These are phyloP conservation scores for Priceomyces carsonii DNA, from an alignment of 805 yeast genomes.

Conservation along the genomic window DNA sequence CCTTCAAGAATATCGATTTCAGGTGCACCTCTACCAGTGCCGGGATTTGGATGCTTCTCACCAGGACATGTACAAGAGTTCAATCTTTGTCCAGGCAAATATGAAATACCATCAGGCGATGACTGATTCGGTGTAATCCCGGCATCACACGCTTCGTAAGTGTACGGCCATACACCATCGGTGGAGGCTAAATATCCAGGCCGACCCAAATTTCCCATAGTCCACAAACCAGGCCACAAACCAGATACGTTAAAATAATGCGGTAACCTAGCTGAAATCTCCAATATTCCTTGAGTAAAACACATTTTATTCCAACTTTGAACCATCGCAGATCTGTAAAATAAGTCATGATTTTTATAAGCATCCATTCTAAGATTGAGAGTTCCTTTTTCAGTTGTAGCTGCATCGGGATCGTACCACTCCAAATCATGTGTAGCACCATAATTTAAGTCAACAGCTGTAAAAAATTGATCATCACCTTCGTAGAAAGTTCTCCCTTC, in stretches of 20 bases:
- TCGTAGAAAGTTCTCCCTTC: slow-evolving; percentile 89
- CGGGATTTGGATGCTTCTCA: slow-evolving; percentile 85
- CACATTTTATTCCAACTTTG: slow-evolving; percentile 93
- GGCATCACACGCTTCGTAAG: slow-evolving; percentile 84
- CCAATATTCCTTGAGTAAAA: slow-evolving; percentile 80
- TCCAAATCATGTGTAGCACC: slow-evolving; percentile 88
- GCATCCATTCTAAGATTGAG: slow-evolving; percentile 76
- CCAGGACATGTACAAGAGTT: slow-evolving; percentile 77
- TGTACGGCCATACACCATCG: slow-evolving; percentile 95
- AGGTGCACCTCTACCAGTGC: slow-evolving; percentile 92
- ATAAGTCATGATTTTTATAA: slow-evolving; percentile 71
- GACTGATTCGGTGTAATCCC: slow-evolving; percentile 96
- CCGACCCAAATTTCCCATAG: slow-evolving; percentile 89
- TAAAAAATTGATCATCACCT: slow-evolving; percentile 91
- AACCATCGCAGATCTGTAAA: slow-evolving; percentile 87
- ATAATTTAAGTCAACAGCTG: slow-evolving; percentile 80
- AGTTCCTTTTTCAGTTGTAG: slow-evolving; percentile 73
- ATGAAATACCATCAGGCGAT: slow-evolving; percentile 84
- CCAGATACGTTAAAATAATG: slow-evolving; percentile 79
- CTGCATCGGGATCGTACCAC: slow-evolving; percentile 95
- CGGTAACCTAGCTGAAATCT: slow-evolving; percentile 76
- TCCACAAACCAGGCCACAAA: slow-evolving; percentile 96
- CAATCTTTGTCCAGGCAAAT: slow-evolving; percentile 80
- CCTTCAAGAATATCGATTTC: slow-evolving; percentile 92
- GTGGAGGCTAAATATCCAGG: slow-evolving; percentile 88